phyloP scores from a whole-genome alignment of 371 early-diverging fungal species.

The Gilbertella persicaria region DNA sequence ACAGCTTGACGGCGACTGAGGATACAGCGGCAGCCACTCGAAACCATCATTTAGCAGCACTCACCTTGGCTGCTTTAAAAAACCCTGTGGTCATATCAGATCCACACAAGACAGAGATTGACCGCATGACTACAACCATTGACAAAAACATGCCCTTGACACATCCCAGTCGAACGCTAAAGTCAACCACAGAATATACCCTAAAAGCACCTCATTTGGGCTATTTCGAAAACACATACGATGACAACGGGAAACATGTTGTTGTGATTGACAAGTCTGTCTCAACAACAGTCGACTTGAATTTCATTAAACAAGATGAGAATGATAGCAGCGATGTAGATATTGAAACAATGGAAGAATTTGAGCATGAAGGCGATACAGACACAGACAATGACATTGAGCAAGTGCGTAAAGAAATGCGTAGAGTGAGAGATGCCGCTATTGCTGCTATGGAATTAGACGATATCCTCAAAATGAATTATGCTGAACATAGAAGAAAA shows the following conservation, averaged over 20 bases:
- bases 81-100: background rate
- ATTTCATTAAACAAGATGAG: background rate
- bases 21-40: conserved; percentile 18
- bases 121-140: background rate
- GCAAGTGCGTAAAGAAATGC: background rate
- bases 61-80: conserved; percentile 24
- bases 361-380: background rate
- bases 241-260: background rate
- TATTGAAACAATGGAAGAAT: background rate
- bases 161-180: background rate
- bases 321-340: background rate
- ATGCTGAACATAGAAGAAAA: background rate
- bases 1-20: background rate
- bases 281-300: background rate
- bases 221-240: background rate
- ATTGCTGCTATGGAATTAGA: background rate
- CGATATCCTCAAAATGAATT: background rate
- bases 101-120: background rate
- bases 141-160: background rate
- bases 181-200: background rate
- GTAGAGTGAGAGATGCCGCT: background rate
- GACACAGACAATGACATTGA: background rate
- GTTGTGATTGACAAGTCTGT: background rate
- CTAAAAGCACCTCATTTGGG: background rate
- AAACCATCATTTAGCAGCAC: conserved; percentile 17